These are phyloP conservation scores for Monascus ruber DNA, from an alignment of 2,329 filamentous ascomycete species.

Conservation along the genomic window DNA sequence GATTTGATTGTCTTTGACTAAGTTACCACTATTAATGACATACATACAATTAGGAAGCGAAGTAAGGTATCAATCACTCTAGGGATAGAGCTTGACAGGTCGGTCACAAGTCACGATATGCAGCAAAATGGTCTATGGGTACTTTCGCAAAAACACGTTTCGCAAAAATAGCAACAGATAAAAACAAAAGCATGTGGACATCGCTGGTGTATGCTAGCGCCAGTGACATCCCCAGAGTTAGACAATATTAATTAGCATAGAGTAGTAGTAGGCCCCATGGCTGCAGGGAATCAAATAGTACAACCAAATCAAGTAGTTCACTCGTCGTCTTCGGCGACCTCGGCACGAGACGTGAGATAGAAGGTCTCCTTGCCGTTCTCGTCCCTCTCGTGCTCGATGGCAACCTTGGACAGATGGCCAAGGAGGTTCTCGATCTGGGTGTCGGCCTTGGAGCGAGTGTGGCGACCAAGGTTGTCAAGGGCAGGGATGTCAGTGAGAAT, in stretches of 20 bases:
- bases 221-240: too few species aligned
- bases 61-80: constrained; percentile 22
- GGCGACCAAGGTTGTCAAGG: constrained; percentile 42
- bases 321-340: constrained; percentile 35
- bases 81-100: constrained; percentile 7
- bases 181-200: too few species aligned
- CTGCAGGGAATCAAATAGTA: background rate
- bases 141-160: constrained; percentile 4
- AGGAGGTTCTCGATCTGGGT: constrained; percentile 45
- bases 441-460: constrained; percentile 40
- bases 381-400: constrained; percentile 40
- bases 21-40: constrained; percentile 31
- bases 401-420: constrained; percentile 40
- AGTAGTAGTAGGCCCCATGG: too few species aligned
- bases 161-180: too few species aligned
- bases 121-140: constrained; percentile 28
- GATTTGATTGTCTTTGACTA: constrained; percentile 14
- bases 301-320: constrained; percentile 15
- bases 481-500: constrained; percentile 34
- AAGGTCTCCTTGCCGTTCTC: constrained; percentile 34
- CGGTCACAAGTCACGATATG: constrained; percentile 10
- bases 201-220: too few species aligned
- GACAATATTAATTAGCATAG: too few species aligned
- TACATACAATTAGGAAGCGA: constrained; percentile 29
- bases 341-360: constrained; percentile 30